phyloP scores from a whole-genome alignment of 306 rosid genomes.

The Pterocarpus santalinus region DNA sequence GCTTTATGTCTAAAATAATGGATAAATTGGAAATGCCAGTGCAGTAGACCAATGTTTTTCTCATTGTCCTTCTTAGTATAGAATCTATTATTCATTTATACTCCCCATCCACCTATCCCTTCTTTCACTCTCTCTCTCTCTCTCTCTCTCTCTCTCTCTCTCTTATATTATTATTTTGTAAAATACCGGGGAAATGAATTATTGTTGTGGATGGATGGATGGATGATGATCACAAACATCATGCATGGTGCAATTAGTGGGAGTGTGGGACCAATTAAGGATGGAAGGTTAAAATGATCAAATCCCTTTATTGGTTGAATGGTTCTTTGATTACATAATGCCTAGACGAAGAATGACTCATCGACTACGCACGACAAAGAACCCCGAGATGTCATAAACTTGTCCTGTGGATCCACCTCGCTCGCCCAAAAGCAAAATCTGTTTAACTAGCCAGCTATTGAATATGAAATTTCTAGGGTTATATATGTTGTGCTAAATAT shows the following conservation, averaged over 20 bases:
- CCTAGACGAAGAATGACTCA: conserved; percentile 48
- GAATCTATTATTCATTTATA: conserved; percentile 44
- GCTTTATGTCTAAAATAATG: conserved; percentile 53
- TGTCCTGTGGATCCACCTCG: conserved; percentile 10
- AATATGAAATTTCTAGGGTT: neutral
- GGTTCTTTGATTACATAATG: conserved; percentile 54
- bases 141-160: conserved; percentile 55
- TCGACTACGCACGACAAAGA: conserved; percentile 38
- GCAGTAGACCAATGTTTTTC: conserved; percentile 58
- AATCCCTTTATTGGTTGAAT: conserved; percentile 46
- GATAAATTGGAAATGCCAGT: conserved; percentile 57
- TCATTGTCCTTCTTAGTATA: conserved; percentile 60
- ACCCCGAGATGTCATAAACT: conserved; percentile 35
- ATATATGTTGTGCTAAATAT: no score
- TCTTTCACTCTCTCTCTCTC: conserved; percentile 47
- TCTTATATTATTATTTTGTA: conserved; percentile 44
- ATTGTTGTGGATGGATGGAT: conserved; percentile 48
- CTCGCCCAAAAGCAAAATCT: conserved; percentile 6
- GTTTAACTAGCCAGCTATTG: neutral
- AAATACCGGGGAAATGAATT: conserved; percentile 35
- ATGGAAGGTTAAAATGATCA: conserved; percentile 49
- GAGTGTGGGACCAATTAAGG: conserved; percentile 47
- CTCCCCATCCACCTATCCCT: conserved; percentile 32
- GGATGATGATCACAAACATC: conserved; percentile 42
- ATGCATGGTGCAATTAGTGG: conserved; percentile 55